Conservation (phyloP, 805 yeast species). For the Metschnikowia shivogae region DNA sequence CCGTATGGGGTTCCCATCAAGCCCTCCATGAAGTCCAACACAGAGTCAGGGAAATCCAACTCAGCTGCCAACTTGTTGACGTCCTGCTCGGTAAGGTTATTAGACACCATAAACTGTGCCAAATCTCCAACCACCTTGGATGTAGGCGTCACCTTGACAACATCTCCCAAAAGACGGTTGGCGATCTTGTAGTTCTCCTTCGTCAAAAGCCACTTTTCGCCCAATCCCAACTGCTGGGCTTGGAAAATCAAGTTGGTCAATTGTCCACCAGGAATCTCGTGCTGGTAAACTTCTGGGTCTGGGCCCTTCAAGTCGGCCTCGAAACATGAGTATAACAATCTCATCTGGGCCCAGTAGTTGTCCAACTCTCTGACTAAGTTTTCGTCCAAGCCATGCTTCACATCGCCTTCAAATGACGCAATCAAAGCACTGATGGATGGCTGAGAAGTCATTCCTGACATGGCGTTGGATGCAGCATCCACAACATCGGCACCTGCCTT, state of each 20-base stretch:
- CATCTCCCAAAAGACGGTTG: slow-evolving; percentile 86
- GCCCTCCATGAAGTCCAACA: slow-evolving; percentile 97
- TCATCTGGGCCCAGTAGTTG: slow-evolving; percentile 98
- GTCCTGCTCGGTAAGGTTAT: slow-evolving; percentile 81
- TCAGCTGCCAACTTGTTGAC: slow-evolving; percentile 82
- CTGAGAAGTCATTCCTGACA: slow-evolving; percentile 98
- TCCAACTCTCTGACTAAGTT: slow-evolving; percentile 77
- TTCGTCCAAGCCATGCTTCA: slow-evolving; percentile 68
- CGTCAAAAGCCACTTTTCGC: slow-evolving; percentile 94
- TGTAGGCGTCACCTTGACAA: slow-evolving; percentile 98
- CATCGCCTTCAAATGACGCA: slow-evolving; percentile 86
- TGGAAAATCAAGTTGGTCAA: slow-evolving; percentile 96
- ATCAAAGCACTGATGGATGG: slow-evolving; percentile 91
- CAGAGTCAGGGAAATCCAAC: slow-evolving; percentile 98
- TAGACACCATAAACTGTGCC: slow-evolving; percentile 99
- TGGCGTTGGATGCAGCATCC: slow-evolving; percentile 94
- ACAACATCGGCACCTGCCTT: slow-evolving; percentile 97
- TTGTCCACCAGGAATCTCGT: slow-evolving; percentile 99
- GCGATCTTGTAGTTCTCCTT: slow-evolving; percentile 93
- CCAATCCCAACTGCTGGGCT: slow-evolving; percentile 98
- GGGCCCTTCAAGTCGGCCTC: slow-evolving; percentile 99
- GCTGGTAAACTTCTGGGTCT: slow-evolving; percentile 97
- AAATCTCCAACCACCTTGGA: slow-evolving; percentile 99
- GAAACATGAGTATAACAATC: slow-evolving; percentile 92
- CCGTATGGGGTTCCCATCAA: slow-evolving; percentile 99